A percentile compares a stretch with the other conserved stretches of the same genome.
Evolutionary conservation across 2,329 filamentous ascomycete species (phyloP).

Genomic region (Fusarium guadeloupense): DNA sequence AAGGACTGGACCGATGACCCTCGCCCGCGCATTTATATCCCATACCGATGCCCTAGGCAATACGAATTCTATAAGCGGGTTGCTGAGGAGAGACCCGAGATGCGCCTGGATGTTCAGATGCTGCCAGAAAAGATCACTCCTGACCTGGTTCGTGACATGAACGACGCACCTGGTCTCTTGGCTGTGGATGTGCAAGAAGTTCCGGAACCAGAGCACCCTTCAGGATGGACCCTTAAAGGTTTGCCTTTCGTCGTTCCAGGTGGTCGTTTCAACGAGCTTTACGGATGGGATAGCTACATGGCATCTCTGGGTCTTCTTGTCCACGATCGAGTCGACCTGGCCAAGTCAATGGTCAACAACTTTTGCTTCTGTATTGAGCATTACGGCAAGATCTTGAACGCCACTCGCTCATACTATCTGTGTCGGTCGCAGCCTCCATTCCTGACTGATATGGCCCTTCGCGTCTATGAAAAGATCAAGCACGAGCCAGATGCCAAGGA

Average conservation of each 20-base stretch:
- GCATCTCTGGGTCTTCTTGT: conserved; percentile 88
- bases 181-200: conserved; percentile 88
- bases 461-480: conserved; percentile 93
- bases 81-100: conserved; percentile 79
- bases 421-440: conserved; percentile 95
- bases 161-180: conserved; percentile 85
- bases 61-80: conserved; percentile 87
- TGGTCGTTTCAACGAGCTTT: conserved; percentile 96
- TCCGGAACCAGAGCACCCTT: conserved; percentile 64
- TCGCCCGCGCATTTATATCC: conserved; percentile 90
- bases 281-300: conserved; percentile 99
- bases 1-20: conserved; percentile 96
- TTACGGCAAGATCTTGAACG: conserved; percentile 98
- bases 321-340: conserved; percentile 84
- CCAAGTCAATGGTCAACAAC: conserved; percentile 94
- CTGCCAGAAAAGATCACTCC: conserved; percentile 81
- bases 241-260: conserved; percentile 97
- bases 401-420: conserved; percentile 95
- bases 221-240: conserved; percentile 77
- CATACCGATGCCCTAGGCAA: conserved; percentile 84
- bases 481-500: conserved; percentile 81
- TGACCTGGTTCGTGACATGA: conserved; percentile 83
- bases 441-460: conserved; percentile 94
- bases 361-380: conserved; percentile 99
- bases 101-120: conserved; percentile 86